These are phyloP conservation scores for Pseudogymnoascus sp. DNA, from an alignment of 2,329 filamentous ascomycete species.

Conservation along the genomic window DNA sequence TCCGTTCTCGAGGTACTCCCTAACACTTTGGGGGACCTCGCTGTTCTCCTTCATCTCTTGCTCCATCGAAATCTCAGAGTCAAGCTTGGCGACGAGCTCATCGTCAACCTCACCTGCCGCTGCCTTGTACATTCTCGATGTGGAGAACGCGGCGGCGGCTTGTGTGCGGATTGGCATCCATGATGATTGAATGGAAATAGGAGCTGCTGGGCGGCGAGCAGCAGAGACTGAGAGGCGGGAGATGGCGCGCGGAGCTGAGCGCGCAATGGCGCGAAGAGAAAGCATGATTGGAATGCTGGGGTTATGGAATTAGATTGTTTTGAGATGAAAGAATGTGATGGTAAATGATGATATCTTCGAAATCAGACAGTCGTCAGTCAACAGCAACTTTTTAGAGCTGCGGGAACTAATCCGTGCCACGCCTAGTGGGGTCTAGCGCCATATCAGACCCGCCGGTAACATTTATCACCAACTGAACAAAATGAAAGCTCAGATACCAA, in stretches of 20 bases:
- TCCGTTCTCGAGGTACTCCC: constrained; percentile 81
- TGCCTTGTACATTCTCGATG: constrained; percentile 35
- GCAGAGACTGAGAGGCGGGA: constrained; percentile 48
- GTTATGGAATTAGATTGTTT: constrained; percentile 11
- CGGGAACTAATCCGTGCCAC: constrained; percentile 4
- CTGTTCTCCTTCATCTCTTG: constrained; percentile 64
- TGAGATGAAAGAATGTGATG: constrained; percentile 10
- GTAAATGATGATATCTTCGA: constrained; percentile 1
- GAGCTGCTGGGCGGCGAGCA: constrained; percentile 41
- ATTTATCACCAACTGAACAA: not conserved
- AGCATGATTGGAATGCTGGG: constrained; percentile 47
- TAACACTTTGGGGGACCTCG: constrained; percentile 66
- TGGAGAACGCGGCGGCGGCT: constrained; percentile 28
- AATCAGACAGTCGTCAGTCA: not conserved
- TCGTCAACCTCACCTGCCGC: constrained; percentile 51
- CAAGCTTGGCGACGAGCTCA: constrained; percentile 79
- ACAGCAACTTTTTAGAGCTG: constrained; percentile 9
- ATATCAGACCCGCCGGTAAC: not conserved
- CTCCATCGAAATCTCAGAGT: constrained; percentile 78
- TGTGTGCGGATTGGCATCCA: constrained; percentile 23
- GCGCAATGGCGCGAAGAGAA: constrained; percentile 57
- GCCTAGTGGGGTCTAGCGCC: constrained; percentile 3
- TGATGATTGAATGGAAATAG: constrained; percentile 22
- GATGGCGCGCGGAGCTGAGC: constrained; percentile 57
- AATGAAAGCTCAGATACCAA: not conserved